These are phyloP conservation scores for Solanum chiquidenum DNA, from an alignment of 257 asterid genomes.

Conservation along the genomic window DNA sequence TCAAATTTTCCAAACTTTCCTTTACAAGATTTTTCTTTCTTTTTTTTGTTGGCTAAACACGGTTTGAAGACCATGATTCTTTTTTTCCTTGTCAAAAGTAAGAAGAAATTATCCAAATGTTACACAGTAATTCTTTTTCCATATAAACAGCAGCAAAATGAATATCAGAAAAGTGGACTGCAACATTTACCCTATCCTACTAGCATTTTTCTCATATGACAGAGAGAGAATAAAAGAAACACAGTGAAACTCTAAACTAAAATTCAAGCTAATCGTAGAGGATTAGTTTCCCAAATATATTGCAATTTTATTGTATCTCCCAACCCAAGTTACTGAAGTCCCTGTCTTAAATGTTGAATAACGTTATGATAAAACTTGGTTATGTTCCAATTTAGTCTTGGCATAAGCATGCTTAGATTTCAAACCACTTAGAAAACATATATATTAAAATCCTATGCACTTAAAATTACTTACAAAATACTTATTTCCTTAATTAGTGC, in stretches of 20 bases:
- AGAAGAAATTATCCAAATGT: not conserved
- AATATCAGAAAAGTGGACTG: not conserved
- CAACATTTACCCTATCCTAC: not conserved
- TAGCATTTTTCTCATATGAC: not conserved
- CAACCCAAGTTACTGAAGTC: too few species aligned
- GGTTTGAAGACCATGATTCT: not conserved
- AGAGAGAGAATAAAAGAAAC: not conserved
- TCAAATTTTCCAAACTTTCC: not conserved
- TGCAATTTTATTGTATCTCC: too few species aligned
- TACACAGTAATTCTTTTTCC: not conserved
- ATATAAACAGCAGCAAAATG: not conserved
- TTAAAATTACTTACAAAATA: too few species aligned
- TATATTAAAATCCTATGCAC: too few species aligned
- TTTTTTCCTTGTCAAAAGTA: not conserved
- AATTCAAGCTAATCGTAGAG: too few species aligned
- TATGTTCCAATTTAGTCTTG: too few species aligned
- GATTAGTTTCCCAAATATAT: too few species aligned
- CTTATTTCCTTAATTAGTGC: too few species aligned
- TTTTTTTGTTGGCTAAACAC: not conserved
- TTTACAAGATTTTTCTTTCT: not conserved
- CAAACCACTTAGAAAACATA: too few species aligned
- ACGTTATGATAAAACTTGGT: too few species aligned
- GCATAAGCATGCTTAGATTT: too few species aligned
- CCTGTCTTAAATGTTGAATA: too few species aligned
- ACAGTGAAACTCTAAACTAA: not conserved